Evolutionary conservation across 495 filamentous ascomycete genomes (phyloP).

Genomic region (Annulohypoxylon maeteangense): DNA sequence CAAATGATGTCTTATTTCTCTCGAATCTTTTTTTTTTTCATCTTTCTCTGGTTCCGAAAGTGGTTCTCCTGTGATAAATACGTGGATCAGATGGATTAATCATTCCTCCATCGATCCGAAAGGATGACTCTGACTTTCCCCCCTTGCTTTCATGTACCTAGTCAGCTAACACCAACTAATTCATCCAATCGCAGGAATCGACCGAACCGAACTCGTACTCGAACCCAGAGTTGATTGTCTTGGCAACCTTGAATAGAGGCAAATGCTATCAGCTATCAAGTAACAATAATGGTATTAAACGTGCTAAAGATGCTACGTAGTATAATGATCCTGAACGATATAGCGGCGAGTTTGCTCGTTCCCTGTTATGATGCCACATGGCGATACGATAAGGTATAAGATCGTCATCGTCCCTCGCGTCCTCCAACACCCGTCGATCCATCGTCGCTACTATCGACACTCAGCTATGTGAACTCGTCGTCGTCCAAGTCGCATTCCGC

Average conservation of each 20-base stretch:
- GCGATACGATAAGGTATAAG: slow-evolving; percentile 17
- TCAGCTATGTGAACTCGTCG: slow-evolving; percentile 16
- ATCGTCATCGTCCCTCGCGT: slow-evolving; percentile 19
- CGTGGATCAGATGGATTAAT: slow-evolving; percentile 9
- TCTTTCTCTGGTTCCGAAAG: slow-evolving; percentile 10
- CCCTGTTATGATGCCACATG: slow-evolving; percentile 37
- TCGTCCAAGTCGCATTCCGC: slow-evolving; percentile 16
- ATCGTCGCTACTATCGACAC: too few species aligned
- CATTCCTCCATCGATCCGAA: slow-evolving; percentile 14
- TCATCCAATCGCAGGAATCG: slow-evolving; percentile 8
- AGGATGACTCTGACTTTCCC: background rate
- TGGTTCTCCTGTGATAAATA: slow-evolving; percentile 9
- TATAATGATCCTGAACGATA: background rate
- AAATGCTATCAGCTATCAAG: slow-evolving; percentile 15
- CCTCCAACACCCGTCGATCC: slow-evolving; percentile 23
- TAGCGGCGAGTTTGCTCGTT: slow-evolving; percentile 18
- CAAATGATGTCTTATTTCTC: slow-evolving; percentile 5
- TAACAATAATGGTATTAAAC: slow-evolving; percentile 5
- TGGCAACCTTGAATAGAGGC: background rate
- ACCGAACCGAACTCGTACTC: slow-evolving; percentile 24
- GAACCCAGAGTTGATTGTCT: slow-evolving; percentile 24
- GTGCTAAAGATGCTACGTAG: slow-evolving; percentile 12
- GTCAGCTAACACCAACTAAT: background rate
- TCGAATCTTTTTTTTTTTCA: background rate
- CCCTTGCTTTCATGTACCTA: slow-evolving; percentile 5